Percentiles rank a stretch among this genome's conserved stretches.
These are phyloP conservation scores for Bryopsis sp. DNA, from an alignment of 139 green algal species.

Conservation along the genomic window DNA sequence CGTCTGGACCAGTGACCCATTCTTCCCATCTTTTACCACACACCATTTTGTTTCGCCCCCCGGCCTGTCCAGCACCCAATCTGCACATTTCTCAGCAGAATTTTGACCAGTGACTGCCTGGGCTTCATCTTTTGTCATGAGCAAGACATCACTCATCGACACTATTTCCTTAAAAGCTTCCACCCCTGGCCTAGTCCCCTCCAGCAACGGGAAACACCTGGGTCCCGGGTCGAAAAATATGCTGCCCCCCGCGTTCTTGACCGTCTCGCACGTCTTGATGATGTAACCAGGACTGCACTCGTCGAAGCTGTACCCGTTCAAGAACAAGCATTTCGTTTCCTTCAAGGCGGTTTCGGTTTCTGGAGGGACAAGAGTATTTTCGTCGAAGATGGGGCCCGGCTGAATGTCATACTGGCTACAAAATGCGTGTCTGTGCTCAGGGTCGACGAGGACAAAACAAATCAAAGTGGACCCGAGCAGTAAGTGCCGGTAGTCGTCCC, in stretches of 20 bases:
- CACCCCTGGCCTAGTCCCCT: conserved; percentile 27
- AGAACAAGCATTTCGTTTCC: conserved; percentile 22
- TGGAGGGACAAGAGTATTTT: conserved; percentile 27
- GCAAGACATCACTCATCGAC: conserved; percentile 58
- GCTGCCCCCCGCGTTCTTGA: conserved; percentile 41
- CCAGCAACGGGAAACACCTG: conserved; percentile 53
- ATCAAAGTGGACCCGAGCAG: conserved; percentile 60
- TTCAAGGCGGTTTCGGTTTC: not conserved
- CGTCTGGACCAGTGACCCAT: conserved; percentile 56
- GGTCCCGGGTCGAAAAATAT: conserved; percentile 92
- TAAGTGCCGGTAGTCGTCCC: not conserved
- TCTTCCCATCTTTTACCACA: conserved; percentile 70
- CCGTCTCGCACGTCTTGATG: conserved; percentile 31
- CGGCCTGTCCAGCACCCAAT: conserved; percentile 43
- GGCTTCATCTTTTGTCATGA: conserved; percentile 84
- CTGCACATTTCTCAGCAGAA: conserved; percentile 47
- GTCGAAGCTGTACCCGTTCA: conserved; percentile 91
- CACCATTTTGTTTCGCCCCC: conserved; percentile 50
- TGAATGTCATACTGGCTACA: conserved; percentile 86
- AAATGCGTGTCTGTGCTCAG: conserved; percentile 51
- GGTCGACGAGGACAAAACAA: conserved; percentile 87
- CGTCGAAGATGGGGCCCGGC: conserved; percentile 76
- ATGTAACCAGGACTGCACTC: conserved; percentile 70
- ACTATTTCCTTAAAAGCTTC: conserved; percentile 56
- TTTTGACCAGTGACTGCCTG: conserved; percentile 55